A percentile compares a stretch with the other conserved stretches of the same genome.
phyloP scores from a whole-genome alignment of 2,329 filamentous ascomycete genomes.

The Aureobasidium sp. region DNA sequence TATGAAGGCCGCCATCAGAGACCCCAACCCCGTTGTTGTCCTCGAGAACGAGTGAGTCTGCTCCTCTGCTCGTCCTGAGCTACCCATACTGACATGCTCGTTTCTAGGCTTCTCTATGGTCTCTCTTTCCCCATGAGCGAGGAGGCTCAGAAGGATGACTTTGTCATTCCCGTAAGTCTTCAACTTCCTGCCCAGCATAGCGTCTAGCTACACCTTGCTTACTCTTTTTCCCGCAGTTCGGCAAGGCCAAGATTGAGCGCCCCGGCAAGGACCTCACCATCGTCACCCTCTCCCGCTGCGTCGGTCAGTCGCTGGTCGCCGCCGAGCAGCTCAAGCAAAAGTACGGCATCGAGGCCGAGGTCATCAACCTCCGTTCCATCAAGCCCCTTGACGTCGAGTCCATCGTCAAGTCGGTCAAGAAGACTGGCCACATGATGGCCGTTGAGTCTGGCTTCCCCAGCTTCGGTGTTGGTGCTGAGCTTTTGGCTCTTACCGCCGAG shows the following conservation, averaged over 20 bases:
- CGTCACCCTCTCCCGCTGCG: conserved; percentile 88
- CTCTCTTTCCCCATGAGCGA: conserved; percentile 95
- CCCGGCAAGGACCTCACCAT: conserved; percentile 93
- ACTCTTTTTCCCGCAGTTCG: conserved; percentile 50
- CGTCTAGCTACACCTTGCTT: neutral
- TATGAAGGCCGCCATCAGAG: conserved; percentile 93
- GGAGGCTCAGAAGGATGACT: conserved; percentile 91
- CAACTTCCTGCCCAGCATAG: neutral
- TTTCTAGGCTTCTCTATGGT: conserved; percentile 70
- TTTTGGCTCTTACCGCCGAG: conserved; percentile 91
- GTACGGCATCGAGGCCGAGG: conserved; percentile 91
- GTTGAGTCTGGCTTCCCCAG: conserved; percentile 96
- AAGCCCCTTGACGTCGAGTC: conserved; percentile 94
- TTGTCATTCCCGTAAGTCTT: conserved; percentile 66
- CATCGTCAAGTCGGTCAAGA: conserved; percentile 97
- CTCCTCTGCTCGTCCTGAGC: neutral
- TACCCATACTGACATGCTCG: neutral
- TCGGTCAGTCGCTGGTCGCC: conserved; percentile 82
- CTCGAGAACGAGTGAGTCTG: conserved; percentile 44
- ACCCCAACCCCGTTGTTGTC: conserved; percentile 90
- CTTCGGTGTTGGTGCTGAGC: conserved; percentile 87
- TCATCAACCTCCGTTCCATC: conserved; percentile 95
- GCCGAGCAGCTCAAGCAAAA: conserved; percentile 92
- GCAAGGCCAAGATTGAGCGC: conserved; percentile 99
- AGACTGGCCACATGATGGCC: conserved; percentile 84